A percentile compares a stretch with the other conserved stretches of the same genome.
phyloP scores from a whole-genome alignment of 2,329 filamentous ascomycete species.

The Paecilomyces formosus region DNA sequence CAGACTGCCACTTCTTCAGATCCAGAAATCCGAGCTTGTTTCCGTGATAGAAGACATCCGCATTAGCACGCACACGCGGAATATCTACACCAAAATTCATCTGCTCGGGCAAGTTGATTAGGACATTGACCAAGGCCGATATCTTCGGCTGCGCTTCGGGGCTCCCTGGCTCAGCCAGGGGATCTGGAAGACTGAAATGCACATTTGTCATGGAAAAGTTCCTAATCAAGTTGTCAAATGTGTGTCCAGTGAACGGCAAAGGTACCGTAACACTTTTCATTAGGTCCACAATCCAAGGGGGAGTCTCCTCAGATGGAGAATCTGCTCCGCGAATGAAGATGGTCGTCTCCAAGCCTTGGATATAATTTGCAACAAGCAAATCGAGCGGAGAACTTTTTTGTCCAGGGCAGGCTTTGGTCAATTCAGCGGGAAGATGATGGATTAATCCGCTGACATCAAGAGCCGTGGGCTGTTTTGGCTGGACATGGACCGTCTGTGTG shows the following conservation, averaged over 20 bases:
- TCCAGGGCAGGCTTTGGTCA: conserved; percentile 68
- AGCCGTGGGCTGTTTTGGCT: conserved; percentile 59
- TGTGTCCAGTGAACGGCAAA: conserved; percentile 72
- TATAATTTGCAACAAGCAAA: conserved; percentile 68
- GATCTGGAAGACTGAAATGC: conserved; percentile 76
- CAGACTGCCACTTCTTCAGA: conserved; percentile 72
- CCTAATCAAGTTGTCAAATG: conserved; percentile 73
- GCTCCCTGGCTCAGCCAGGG: conserved; percentile 65
- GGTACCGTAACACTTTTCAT: conserved; percentile 76
- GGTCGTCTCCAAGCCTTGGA: conserved; percentile 69
- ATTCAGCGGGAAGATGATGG: conserved; percentile 61
- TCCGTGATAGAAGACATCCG: conserved; percentile 72
- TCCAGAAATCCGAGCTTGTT: conserved; percentile 75
- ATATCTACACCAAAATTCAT: conserved; percentile 82
- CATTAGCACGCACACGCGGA: conserved; percentile 64
- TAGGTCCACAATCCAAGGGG: conserved; percentile 74
- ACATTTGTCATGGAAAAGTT: conserved; percentile 83
- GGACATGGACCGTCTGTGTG: conserved; percentile 60
- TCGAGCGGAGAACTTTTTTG: conserved; percentile 78
- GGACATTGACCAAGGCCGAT: conserved; percentile 73
- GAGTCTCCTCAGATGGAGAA: conserved; percentile 58
- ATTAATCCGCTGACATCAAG: conserved; percentile 67
- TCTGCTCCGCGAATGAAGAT: conserved; percentile 77
- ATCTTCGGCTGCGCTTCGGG: conserved; percentile 69
- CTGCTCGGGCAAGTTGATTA: conserved; percentile 72